phyloP scores from a whole-genome alignment of 1,284 basidiomycete genomes.

The Cystobasidiaceae sp. region DNA sequence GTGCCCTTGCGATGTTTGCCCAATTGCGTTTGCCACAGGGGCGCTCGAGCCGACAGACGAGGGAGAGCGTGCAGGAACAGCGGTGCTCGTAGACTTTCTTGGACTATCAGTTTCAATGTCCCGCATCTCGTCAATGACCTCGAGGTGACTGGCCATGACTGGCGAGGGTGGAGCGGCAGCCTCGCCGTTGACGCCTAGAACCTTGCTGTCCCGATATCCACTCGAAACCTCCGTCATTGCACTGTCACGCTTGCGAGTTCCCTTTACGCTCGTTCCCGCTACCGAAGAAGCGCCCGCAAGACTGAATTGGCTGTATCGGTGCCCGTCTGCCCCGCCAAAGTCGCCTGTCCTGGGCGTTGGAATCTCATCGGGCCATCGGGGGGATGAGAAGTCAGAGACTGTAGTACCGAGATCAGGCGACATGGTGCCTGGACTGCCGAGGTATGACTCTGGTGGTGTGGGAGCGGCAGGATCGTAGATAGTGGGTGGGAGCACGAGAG shows the following conservation, averaged over 20 bases:
- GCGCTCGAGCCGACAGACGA: not conserved
- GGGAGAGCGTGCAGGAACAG: not conserved
- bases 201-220: not conserved
- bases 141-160: no score
- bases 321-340: not conserved
- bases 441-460: not conserved
- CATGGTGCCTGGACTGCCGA: constrained; percentile 4
- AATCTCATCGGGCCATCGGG: constrained; percentile 16
- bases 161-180: no score
- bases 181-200: not conserved
- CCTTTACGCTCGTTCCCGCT: not conserved
- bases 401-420: constrained; percentile 7
- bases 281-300: not conserved
- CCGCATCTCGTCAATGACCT: no score
- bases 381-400: constrained; percentile 1
- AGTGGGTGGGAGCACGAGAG: not conserved
- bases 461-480: constrained; percentile 4
- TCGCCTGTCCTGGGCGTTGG: constrained; percentile 27
- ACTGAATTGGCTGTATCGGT: constrained; percentile 20
- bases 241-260: not conserved
- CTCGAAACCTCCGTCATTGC: not conserved
- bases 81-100: not conserved
- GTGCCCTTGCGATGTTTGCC: constrained; percentile 1
- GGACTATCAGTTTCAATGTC: constrained; percentile 14
- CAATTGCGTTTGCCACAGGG: not conserved